phyloP scores from a whole-genome alignment of 2,329 filamentous ascomycete species.

The Bipolaris gigantea region DNA sequence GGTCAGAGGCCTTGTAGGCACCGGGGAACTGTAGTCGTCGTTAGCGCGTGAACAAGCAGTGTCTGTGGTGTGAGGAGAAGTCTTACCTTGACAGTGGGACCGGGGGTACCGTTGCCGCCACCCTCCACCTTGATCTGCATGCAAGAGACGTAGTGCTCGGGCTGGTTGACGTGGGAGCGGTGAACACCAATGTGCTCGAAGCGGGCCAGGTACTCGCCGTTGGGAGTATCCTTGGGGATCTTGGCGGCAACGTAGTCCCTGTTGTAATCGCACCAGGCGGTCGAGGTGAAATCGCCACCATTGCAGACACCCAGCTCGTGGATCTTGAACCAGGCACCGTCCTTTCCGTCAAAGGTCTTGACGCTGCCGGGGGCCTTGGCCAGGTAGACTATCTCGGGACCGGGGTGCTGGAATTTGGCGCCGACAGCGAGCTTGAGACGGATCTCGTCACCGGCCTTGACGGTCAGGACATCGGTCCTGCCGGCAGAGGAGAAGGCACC shows the following conservation, averaged over 20 bases:
- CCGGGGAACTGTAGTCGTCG: constrained; percentile 28
- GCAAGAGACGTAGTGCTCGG: constrained; percentile 50
- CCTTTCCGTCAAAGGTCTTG: constrained; percentile 26
- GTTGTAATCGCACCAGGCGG: constrained; percentile 31
- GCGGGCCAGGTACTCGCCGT: constrained; percentile 50
- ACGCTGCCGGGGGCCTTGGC: constrained; percentile 29
- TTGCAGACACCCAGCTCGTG: constrained; percentile 27
- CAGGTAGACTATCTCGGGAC: constrained; percentile 33
- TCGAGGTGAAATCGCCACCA: constrained; percentile 20
- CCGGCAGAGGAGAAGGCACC: constrained; percentile 18
- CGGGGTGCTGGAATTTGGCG: constrained; percentile 29
- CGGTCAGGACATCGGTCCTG: constrained; percentile 19
- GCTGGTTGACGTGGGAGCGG: constrained; percentile 32
- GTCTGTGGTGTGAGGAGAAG: background rate
- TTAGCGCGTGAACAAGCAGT: no score
- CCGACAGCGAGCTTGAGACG: constrained; percentile 26
- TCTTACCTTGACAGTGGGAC: constrained; percentile 42
- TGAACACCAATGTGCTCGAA: constrained; percentile 49
- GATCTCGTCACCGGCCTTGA: constrained; percentile 28
- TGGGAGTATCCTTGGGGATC: constrained; percentile 45
- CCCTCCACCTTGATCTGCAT: constrained; percentile 48
- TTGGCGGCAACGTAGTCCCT: constrained; percentile 31
- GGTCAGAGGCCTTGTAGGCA: constrained; percentile 29
- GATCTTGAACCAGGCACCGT: constrained; percentile 38
- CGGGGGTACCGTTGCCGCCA: constrained; percentile 37